phyloP scores from a whole-genome alignment of 352 stramenopile genomes.

The Blastocystis sp. region DNA sequence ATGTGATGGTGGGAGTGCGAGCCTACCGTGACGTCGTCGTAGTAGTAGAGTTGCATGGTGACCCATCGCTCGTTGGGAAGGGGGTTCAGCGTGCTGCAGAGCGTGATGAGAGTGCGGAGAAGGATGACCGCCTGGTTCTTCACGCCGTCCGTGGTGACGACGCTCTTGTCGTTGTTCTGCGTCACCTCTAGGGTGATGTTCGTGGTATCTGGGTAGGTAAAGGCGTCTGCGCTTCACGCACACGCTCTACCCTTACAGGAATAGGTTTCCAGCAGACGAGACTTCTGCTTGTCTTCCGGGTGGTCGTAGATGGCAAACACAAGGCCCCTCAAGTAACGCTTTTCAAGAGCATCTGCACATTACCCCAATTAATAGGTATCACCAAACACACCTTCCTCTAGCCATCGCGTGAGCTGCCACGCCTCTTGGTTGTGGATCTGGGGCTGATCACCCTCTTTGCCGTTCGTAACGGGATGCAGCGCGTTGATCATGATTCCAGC shows the following conservation, averaged over 20 bases:
- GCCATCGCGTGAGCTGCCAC: conserved; percentile 51
- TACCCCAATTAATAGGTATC: neutral
- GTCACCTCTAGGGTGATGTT: conserved; percentile 33
- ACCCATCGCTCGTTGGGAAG: conserved; percentile 44
- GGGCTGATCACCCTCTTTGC: neutral
- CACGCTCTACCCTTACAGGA: neutral
- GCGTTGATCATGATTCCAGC: conserved; percentile 64
- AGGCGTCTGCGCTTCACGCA: neutral
- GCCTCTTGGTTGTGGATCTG: conserved; percentile 49
- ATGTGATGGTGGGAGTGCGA: neutral
- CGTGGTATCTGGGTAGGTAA: conserved; percentile 17
- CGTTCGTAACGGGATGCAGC: conserved; percentile 27
- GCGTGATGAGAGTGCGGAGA: conserved; percentile 46
- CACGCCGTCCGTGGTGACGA: conserved; percentile 21
- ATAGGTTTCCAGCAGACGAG: conserved; percentile 38
- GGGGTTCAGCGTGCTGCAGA: conserved; percentile 49
- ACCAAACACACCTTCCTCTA: conserved; percentile 62
- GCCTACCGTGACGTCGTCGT: conserved; percentile 41
- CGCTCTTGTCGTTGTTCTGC: conserved; percentile 35
- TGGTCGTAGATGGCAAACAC: conserved; percentile 61
- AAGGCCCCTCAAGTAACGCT: conserved; percentile 33
- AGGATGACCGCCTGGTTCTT: conserved; percentile 60
- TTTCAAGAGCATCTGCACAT: conserved; percentile 48
- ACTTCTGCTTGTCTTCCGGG: conserved; percentile 30
- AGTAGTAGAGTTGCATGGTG: conserved; percentile 57